These are phyloP conservation scores for Schizochytrium sp. DNA, from an alignment of 108 stramenopile genomes.

Conservation along the genomic window DNA sequence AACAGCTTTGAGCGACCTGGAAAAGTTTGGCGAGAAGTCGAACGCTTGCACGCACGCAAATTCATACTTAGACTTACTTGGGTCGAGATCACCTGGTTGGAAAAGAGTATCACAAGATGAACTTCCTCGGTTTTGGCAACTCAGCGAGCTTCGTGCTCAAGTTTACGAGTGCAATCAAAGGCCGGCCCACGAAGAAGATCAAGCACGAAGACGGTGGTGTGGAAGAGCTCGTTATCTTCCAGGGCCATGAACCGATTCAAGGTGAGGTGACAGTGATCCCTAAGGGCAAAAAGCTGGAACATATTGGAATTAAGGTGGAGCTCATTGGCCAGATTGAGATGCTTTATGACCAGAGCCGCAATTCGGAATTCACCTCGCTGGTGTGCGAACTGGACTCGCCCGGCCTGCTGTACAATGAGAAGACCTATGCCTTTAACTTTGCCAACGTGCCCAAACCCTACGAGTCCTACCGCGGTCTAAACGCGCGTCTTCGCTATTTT, in stretches of 20 bases:
- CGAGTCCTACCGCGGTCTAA: slow-evolving; percentile 91
- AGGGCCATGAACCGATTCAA: slow-evolving; percentile 78
- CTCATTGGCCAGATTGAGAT: slow-evolving; percentile 96
- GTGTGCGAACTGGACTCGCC: slow-evolving; percentile 93
- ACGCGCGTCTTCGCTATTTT: slow-evolving; percentile 95
- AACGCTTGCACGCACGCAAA: too few species aligned
- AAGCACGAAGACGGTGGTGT: slow-evolving; percentile 16
- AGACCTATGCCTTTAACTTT: slow-evolving; percentile 88
- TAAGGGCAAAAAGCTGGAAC: slow-evolving; percentile 94
- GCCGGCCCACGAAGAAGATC: slow-evolving; percentile 54
- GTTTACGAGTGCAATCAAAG: slow-evolving; percentile 14
- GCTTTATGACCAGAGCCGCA: slow-evolving; percentile 77
- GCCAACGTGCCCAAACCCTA: slow-evolving; percentile 80
- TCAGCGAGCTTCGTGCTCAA: slow-evolving; percentile 58
- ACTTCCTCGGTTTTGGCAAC: slow-evolving; percentile 58
- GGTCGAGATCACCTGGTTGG: too few species aligned
- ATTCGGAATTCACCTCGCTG: slow-evolving; percentile 91
- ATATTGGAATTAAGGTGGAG: slow-evolving; percentile 95
- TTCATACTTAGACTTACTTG: too few species aligned
- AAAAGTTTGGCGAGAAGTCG: too few species aligned
- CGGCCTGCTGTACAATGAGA: slow-evolving; percentile 83
- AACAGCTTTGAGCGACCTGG: too few species aligned
- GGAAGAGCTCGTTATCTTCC: slow-evolving; percentile 16
- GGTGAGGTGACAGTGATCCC: slow-evolving; percentile 89
- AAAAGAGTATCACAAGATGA: background rate